Percentiles rank a stretch among this genome's conserved stretches.
Evolutionary conservation across 2,329 filamentous ascomycete species (phyloP).

Genomic region (Blastomyces gilchristii): DNA sequence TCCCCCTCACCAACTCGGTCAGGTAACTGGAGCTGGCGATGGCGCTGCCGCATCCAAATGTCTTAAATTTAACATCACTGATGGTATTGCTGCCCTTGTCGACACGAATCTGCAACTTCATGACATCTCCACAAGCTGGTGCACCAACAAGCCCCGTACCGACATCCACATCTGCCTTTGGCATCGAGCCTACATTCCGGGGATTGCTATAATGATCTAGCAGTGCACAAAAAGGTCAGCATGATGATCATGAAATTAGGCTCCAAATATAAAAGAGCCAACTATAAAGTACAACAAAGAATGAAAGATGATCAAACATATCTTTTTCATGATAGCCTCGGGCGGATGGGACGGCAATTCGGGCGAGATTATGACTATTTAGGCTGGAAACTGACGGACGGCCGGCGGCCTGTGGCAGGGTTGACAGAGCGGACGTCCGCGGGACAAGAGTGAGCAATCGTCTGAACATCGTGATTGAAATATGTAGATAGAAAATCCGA

Average conservation of each 20-base stretch:
- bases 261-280: not conserved
- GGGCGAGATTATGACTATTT: conserved; percentile 29
- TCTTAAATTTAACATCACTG: conserved; percentile 95
- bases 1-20: conserved; percentile 87
- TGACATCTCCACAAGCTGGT: conserved; percentile 85
- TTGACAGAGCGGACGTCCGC: conserved; percentile 39
- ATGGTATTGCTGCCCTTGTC: conserved; percentile 82
- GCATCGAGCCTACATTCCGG: conserved; percentile 68
- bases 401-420: conserved; percentile 38
- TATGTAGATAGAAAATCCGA: not conserved
- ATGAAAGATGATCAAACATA: conserved; percentile 29
- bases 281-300: not conserved
- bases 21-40: conserved; percentile 93
- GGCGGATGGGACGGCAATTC: conserved; percentile 30
- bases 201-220: conserved; percentile 76
- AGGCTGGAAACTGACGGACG: conserved; percentile 36
- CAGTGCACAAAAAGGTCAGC: conserved; percentile 41
- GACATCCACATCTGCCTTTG: conserved; percentile 70
- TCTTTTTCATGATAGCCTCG: conserved; percentile 58
- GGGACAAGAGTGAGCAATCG: conserved; percentile 46
- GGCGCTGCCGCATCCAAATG: conserved; percentile 86
- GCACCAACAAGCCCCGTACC: conserved; percentile 85
- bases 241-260: not conserved
- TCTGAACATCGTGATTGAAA: conserved; percentile 43
- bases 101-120: conserved; percentile 89